A percentile compares a stretch with the other conserved stretches of the same genome.
Conservation (phyloP, 305 asterid species). For the Fraxinus latifolia region DNA sequence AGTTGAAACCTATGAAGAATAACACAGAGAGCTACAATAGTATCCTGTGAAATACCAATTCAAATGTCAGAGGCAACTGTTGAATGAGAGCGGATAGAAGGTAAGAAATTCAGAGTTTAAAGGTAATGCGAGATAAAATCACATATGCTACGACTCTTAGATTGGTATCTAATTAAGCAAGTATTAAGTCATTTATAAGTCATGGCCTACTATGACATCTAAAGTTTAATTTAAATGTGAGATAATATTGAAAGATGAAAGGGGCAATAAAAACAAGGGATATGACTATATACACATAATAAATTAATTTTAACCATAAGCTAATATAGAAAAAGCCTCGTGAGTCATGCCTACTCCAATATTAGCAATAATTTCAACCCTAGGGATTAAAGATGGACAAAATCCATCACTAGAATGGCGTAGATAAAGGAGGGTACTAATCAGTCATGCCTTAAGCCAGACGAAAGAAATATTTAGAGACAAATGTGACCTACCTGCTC, state of each 20-base stretch:
- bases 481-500: constrained; percentile 58
- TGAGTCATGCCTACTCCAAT: not conserved
- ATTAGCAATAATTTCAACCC: not conserved
- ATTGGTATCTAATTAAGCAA: not conserved
- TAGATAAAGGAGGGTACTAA: not conserved
- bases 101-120: not conserved
- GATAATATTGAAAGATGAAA: not conserved
- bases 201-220: not conserved
- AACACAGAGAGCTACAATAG: not conserved
- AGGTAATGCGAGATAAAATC: not conserved
- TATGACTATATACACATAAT: not conserved
- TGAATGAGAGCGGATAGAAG: not conserved
- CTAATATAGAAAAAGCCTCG: not conserved
- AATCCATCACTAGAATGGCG: not conserved
- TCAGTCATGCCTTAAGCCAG: not conserved
- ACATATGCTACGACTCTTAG: not conserved
- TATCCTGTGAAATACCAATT: not conserved
- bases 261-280: not conserved
- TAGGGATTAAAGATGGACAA: not conserved
- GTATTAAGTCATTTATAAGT: not conserved
- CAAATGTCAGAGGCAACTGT: not conserved
- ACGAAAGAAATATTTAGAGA: not conserved
- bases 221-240: not conserved
- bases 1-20: not conserved
- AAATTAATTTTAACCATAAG: not conserved